Evolutionary conservation across 345 rosid genomes (phyloP).

Genomic region (Noccaea caerulescens): DNA sequence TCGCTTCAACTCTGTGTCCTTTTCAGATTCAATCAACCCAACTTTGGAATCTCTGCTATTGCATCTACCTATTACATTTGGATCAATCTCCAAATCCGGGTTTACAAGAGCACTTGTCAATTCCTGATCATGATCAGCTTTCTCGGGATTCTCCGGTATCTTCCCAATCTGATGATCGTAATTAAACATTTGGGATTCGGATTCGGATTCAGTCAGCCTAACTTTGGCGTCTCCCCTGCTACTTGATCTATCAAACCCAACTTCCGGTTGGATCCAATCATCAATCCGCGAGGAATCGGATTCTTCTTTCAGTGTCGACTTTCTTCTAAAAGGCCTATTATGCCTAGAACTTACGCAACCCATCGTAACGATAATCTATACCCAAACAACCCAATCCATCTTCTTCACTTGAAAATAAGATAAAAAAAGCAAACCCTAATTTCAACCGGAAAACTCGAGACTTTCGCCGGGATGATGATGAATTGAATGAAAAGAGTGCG

Average conservation of each 20-base stretch:
- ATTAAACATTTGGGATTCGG: constrained; percentile 1
- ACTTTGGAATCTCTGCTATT: constrained; percentile 57
- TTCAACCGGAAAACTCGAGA: constrained; percentile 22
- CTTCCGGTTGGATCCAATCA: constrained; percentile 50
- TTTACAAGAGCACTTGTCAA: constrained; percentile 9
- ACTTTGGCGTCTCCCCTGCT: constrained; percentile 22
- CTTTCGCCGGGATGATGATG: constrained; percentile 27
- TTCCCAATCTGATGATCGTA: constrained; percentile 34
- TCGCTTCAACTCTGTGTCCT: constrained; percentile 57
- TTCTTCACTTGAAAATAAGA: not conserved
- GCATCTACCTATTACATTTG: constrained; percentile 52
- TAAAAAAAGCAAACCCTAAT: not conserved
- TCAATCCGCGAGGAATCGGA: constrained; percentile 56
- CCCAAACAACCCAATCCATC: not conserved
- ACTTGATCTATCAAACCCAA: constrained; percentile 23
- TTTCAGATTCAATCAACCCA: constrained; percentile 56
- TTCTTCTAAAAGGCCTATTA: constrained; percentile 42
- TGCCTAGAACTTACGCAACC: constrained; percentile 81
- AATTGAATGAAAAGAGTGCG: constrained; percentile 7
- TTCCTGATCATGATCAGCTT: constrained; percentile 17
- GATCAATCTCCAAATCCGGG: constrained; percentile 43
- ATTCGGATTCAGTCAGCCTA: constrained; percentile 25
- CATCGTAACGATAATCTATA: constrained; percentile 47
- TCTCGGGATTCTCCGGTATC: constrained; percentile 22
- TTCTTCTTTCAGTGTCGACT: constrained; percentile 50